phyloP scores from a whole-genome alignment of 1,284 basidiomycete genomes.

The Puccinia coronata region DNA sequence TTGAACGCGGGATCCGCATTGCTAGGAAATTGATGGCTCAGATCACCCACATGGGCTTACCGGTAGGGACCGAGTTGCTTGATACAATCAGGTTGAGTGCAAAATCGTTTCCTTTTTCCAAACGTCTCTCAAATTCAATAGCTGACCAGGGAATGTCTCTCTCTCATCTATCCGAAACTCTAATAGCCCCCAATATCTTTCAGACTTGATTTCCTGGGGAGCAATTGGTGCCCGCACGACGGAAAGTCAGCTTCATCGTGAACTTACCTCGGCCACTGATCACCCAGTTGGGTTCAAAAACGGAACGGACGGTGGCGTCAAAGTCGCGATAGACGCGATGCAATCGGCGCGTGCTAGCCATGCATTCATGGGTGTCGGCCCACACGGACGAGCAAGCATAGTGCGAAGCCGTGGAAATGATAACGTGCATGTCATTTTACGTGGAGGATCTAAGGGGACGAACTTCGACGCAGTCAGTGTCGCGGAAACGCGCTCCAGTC shows the following conservation, averaged over 20 bases:
- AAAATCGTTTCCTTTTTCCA: no score
- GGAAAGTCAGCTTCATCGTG: conserved; percentile 61
- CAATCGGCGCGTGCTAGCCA: conserved; percentile 56
- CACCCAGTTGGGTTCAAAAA: conserved; percentile 59
- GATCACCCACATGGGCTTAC: conserved; percentile 81
- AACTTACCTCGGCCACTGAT: conserved; percentile 58
- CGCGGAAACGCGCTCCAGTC: conserved; percentile 37
- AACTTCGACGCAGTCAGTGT: conserved; percentile 30
- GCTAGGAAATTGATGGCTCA: conserved; percentile 87
- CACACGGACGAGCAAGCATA: conserved; percentile 75
- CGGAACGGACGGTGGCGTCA: conserved; percentile 58
- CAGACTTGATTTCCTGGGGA: conserved; percentile 84
- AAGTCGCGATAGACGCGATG: conserved; percentile 59
- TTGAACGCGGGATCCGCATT: no score
- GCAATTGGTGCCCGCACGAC: conserved; percentile 97
- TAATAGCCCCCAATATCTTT: conserved; percentile 62
- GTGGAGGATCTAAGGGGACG: conserved; percentile 56
- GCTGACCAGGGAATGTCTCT: no score
- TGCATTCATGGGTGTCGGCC: conserved; percentile 59
- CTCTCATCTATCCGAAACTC: no score
- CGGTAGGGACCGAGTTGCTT: conserved; percentile 90
- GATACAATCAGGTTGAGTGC: conserved; percentile 62
- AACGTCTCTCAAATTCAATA: no score
- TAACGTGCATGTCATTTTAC: conserved; percentile 57
- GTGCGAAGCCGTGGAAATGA: conserved; percentile 83